Percentiles rank a stretch among this genome's conserved stretches.
Evolutionary conservation across 192 early-diverging fungal species (phyloP).

Genomic region (Neocallimastix lanati): DNA sequence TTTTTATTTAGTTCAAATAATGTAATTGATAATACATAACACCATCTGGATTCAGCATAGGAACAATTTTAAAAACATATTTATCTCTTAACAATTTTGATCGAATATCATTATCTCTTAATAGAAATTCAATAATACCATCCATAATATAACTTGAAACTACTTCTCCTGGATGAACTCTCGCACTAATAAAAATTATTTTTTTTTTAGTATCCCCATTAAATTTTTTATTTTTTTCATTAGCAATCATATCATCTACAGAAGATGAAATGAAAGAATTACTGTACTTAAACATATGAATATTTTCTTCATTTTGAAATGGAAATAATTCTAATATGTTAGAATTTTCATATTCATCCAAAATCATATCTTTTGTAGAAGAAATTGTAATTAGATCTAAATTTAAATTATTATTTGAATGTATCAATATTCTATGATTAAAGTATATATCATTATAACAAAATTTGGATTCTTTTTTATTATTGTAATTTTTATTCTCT

Average conservation of each 20-base stretch:
- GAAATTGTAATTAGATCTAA: conserved; percentile 10
- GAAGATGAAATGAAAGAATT: background rate
- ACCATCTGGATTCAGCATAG: conserved; percentile 10
- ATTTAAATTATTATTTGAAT: background rate
- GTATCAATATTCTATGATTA: conserved; percentile 4
- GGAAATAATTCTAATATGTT: conserved; percentile 1
- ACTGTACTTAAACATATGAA: background rate
- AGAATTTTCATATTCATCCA: background rate
- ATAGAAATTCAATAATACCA: conserved; percentile 9
- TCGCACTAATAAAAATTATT: conserved; percentile 4
- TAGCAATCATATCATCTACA: background rate
- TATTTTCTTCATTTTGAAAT: background rate
- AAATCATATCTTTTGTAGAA: conserved; percentile 2
- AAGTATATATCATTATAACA: conserved; percentile 4
- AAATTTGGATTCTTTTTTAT: background rate
- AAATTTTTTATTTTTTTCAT: background rate
- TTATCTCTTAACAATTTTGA: conserved; percentile 1
- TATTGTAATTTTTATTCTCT: background rate
- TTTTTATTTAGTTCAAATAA: too few relatives aligned
- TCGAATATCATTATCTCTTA: conserved; percentile 4
- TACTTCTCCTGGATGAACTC: conserved; percentile 10
- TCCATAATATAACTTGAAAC: conserved; percentile 8
- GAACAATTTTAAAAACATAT: conserved; percentile 10
- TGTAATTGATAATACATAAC: conserved; percentile 3
- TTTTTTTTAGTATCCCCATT: background rate